Evolutionary conservation across 2,329 filamentous ascomycete genomes (phyloP).

Genomic region (Davidsoniella neocaledoniae): DNA sequence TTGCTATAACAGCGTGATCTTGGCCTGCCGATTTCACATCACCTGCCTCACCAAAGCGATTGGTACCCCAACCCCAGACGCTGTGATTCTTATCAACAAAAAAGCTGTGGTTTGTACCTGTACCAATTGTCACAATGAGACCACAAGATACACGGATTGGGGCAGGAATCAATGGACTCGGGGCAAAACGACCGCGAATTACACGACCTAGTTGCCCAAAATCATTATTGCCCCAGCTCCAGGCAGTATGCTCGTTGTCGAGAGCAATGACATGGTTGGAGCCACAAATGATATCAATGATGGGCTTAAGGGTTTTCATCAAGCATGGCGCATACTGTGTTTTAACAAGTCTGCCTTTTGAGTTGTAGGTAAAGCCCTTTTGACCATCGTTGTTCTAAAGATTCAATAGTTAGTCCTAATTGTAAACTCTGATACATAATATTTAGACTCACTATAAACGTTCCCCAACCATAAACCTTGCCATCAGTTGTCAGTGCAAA

Average conservation of each 20-base stretch:
- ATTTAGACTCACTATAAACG: slow-evolving; percentile 33
- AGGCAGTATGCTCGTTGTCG: slow-evolving; percentile 37
- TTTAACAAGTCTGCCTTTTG: slow-evolving; percentile 22
- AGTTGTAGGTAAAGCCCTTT: slow-evolving; percentile 32
- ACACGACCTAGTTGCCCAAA: slow-evolving; percentile 37
- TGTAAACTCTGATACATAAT: slow-evolving; percentile 23
- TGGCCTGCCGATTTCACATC: too few relatives aligned
- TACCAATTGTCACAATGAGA: slow-evolving; percentile 44
- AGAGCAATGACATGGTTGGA: slow-evolving; percentile 51
- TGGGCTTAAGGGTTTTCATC: slow-evolving; percentile 39
- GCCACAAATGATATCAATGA: slow-evolving; percentile 42
- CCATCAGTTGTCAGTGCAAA: slow-evolving; percentile 55
- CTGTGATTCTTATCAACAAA: slow-evolving; percentile 49
- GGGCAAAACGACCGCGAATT: slow-evolving; percentile 29
- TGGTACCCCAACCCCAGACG: slow-evolving; percentile 65
- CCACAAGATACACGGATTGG: slow-evolving; percentile 28
- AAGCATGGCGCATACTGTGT: slow-evolving; percentile 29
- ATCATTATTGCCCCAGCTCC: slow-evolving; percentile 45
- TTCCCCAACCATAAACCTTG: slow-evolving; percentile 60
- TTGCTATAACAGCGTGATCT: too few relatives aligned
- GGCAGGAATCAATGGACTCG: slow-evolving; percentile 34
- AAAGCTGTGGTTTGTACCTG: slow-evolving; percentile 59
- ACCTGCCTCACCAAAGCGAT: slow-evolving; percentile 55
- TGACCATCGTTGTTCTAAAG: slow-evolving; percentile 20
- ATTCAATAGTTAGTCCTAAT: slow-evolving; percentile 9